Base-by-base conservation (phyloP, 345 rosid species). In the Salix purpurea region DNA sequence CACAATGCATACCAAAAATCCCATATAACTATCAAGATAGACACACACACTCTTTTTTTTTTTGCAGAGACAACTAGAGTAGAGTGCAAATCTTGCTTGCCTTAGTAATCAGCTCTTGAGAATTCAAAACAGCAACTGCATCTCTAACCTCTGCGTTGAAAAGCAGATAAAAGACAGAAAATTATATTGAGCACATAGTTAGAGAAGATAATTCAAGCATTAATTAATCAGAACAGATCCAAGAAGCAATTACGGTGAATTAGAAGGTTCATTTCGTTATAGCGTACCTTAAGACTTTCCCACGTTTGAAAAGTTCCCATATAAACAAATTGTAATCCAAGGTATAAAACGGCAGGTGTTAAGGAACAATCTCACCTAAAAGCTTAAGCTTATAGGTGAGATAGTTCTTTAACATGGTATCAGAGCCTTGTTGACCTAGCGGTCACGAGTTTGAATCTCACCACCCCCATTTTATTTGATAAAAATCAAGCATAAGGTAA, bases 91-190 rank as follows among this genome's bases (percentile, higher is more conserved):
- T 11, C 69, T 12, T 23, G 68, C 80, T 14, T 52, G 67, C 84
- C 84, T 77, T 77, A 26, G 79, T 23, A 32, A 81, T 77, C 16
- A 75, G 73, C 73, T 81, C 77, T 21, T 74, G 75, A 19, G 84
- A 80, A 72, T 68, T 77, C 54, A 76, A 64, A 36, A 28, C 21
- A 14, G 71, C 28, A 52, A 81, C 77, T 15, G 77, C 67, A 62
- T 77, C 80, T 68, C 73, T 81, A 52, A 81, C 80, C 75, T 77
- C 83, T 80, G 74, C 68, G 72, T 26, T 56, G 26, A 46, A 48
- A 52, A 79, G n/a, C 19, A 21, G 18, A 36, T 4, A 10, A 23
- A 70, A 7, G 2, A 65, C 52, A 26, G 39, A 21, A 4, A 60
- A 18, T 42, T 26, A 37, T 6, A 36, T 65, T 15, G 56, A 37